Evolutionary conservation across 768 basidiomycete species (phyloP).

Genomic region (Tubosaeta brunneosetosa): DNA sequence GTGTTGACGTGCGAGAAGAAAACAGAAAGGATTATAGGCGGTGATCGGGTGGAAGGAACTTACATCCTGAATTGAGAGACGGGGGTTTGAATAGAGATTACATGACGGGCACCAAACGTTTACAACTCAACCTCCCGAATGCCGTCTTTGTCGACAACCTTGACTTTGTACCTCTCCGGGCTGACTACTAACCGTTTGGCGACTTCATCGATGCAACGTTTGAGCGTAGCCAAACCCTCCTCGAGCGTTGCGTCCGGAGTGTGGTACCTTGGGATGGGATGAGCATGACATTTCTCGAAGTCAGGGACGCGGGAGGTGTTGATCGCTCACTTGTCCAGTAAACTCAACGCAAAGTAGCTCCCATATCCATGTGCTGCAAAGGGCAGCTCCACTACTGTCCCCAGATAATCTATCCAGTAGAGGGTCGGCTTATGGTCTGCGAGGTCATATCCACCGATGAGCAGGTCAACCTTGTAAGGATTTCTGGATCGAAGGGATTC

Average conservation of each 20-base stretch:
- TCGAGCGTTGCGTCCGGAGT: constrained; percentile 81
- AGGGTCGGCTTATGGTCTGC: constrained; percentile 67
- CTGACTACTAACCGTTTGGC: constrained; percentile 77
- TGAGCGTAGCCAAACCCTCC: constrained; percentile 79
- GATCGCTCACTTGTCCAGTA: constrained; percentile 72
- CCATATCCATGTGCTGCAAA: constrained; percentile 97
- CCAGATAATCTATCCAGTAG: constrained; percentile 97
- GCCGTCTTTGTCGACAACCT: constrained; percentile 90
- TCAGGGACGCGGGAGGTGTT: background rate
- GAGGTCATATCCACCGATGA: constrained; percentile 89
- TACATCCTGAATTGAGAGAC: constrained; percentile 16
- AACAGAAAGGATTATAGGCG: constrained; percentile 51
- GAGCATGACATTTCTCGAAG: background rate
- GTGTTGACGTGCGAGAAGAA: constrained; percentile 46
- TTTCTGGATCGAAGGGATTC: constrained; percentile 82
- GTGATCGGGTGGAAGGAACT: constrained; percentile 40
- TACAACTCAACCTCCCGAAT: constrained; percentile 75
- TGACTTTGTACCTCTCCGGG: constrained; percentile 80
- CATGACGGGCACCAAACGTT: constrained; percentile 4
- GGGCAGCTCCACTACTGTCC: constrained; percentile 82
- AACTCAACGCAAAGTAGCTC: constrained; percentile 85
- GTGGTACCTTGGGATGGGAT: constrained; percentile 61
- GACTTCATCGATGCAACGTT: constrained; percentile 86
- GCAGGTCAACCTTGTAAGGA: constrained; percentile 88
- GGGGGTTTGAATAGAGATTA: background rate